Base-by-base conservation (phyloP, 2,329 filamentous ascomycete species). In the Corinectria fuckeliana region DNA sequence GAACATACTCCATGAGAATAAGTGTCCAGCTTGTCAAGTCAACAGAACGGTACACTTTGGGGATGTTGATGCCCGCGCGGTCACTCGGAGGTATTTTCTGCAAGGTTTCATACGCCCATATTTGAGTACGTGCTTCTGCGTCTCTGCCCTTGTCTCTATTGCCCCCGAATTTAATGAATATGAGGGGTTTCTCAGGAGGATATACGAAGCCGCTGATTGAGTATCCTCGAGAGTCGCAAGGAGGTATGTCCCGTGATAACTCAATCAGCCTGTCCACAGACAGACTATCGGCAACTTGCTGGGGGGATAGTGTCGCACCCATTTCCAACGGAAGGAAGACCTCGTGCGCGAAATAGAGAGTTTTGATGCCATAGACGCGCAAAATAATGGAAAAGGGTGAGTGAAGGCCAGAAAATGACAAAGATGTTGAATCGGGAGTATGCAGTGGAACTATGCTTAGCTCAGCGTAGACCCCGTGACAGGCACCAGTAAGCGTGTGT, bases 1-100 rank as follows among this genome's bases (percentile, higher is more conserved):
- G 28, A 2, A 58, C 23, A 8, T 30, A 58, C 25, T 58, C 48
- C 48, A 58, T 51, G 10, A 58, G 21, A n/a, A 41, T 58, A 8
- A 28, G 13, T 0, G 49, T 25, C 39, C 14, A 52, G 2, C 2
- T 4, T 13, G 21, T 41, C 11, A 32, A 10, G 13, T n/a, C 23
- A 7, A 58, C 16, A 23, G 32, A 14, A 5, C 55, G 55, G 18
- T 58, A 52, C 14, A 58, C 47, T 20, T 52, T 9, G 1, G 55
- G 39, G 14, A 58, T 58, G 5, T 51, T 26, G 41, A 52, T 41
- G 2, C 48, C 48, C 16, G 52, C n/a, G 11, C 55, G 47, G 7
- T 52, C 23, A 20, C 11, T 14, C 3, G 4, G 25, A 8, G 48
- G 32, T 2, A 51, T 1, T 28, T 21, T 28, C 14, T 48, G 48